Evolutionary conservation across 495 filamentous ascomycete species (phyloP).

Genomic region (Penicillium mononematosum): DNA sequence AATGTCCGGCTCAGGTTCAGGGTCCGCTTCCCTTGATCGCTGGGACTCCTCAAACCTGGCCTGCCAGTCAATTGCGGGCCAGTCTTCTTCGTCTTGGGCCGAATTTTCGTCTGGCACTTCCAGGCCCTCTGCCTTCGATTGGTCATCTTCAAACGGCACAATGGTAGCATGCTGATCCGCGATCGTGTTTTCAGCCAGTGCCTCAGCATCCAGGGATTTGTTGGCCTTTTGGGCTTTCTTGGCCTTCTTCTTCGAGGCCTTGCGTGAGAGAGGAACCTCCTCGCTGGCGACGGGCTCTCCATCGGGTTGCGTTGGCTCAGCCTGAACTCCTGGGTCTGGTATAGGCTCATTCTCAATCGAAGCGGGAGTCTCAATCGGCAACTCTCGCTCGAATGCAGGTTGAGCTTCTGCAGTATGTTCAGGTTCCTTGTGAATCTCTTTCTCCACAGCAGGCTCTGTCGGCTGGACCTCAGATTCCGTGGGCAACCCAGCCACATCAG

Average conservation of each 20-base stretch:
- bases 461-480: not conserved
- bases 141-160: slow-evolving; percentile 10
- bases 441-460: not conserved
- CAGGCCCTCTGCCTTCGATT: slow-evolving; percentile 17
- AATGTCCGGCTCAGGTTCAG: slow-evolving; percentile 24
- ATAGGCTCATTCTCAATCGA: slow-evolving; percentile 3
- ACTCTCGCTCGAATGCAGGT: slow-evolving; percentile 7
- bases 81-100: slow-evolving; percentile 31
- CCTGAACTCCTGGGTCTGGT: slow-evolving; percentile 10
- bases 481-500: not conserved
- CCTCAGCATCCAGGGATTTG: slow-evolving; percentile 8
- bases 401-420: slow-evolving; percentile 4
- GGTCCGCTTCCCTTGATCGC: slow-evolving; percentile 26
- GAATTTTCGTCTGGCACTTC: slow-evolving; percentile 6
- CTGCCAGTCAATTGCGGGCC: slow-evolving; percentile 43
- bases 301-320: not conserved
- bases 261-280: slow-evolving; percentile 25
- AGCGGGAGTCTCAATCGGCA: not conserved
- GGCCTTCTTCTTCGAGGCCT: slow-evolving; percentile 28
- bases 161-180: slow-evolving; percentile 4
- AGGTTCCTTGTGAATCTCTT: not conserved
- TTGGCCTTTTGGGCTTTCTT: slow-evolving; percentile 27
- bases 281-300: slow-evolving; percentile 5
- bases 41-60: slow-evolving; percentile 27
- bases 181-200: not conserved